Percentiles rank a stretch among this genome's conserved stretches.
phyloP scores from a whole-genome alignment of 306 rosid species.

The Albizia julibrissin region DNA sequence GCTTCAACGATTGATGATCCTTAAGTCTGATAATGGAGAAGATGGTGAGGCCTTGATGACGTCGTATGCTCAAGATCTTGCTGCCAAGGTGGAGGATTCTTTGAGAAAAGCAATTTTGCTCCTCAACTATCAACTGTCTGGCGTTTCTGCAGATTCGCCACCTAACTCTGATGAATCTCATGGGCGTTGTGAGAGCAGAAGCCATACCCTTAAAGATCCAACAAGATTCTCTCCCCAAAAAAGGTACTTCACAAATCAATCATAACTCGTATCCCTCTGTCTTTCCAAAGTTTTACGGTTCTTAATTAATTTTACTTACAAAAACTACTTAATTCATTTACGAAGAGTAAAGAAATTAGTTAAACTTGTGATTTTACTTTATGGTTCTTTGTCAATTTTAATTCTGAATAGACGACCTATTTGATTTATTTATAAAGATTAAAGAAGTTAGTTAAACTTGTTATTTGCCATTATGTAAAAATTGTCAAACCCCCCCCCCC shows the following conservation, averaged over 20 bases:
- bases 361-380: no score
- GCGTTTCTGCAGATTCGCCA: neutral
- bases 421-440: no score
- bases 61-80: slow-evolving; percentile 39
- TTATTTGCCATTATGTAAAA: no score
- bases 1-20: slow-evolving; percentile 34
- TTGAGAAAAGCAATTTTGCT: slow-evolving; percentile 46
- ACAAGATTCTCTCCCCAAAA: slow-evolving; percentile 60
- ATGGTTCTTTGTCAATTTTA: no score
- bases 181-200: slow-evolving; percentile 43
- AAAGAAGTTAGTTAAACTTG: no score
- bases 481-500: no score
- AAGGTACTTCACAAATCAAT: slow-evolving; percentile 35
- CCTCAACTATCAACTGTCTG: neutral
- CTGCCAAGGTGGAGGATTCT: slow-evolving; percentile 39
- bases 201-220: slow-evolving; percentile 36
- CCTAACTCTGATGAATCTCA: slow-evolving; percentile 49
- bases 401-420: no score
- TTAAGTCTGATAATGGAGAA: neutral
- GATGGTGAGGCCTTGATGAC: neutral
- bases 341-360: no score
- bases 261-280: no score
- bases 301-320: no score
- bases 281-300: no score
- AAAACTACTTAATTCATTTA: no score